Conservation (phyloP, 1,284 basidiomycete species). For the Gomphus sp. region DNA sequence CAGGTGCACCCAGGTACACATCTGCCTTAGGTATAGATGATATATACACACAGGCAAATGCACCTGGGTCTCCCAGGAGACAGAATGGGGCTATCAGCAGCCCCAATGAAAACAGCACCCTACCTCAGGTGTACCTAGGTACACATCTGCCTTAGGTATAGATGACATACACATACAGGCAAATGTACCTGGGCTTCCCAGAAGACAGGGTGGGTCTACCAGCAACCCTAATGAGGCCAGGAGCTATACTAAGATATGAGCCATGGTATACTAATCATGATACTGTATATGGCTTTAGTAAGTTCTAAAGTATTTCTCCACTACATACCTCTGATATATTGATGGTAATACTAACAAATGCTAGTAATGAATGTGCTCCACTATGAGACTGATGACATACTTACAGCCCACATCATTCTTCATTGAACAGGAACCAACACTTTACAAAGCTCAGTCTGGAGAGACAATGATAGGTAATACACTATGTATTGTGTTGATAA, state of each 20-base stretch:
- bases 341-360: constrained; percentile 59
- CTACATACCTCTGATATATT: constrained; percentile 71
- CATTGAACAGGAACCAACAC: constrained; percentile 85
- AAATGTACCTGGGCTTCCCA: too few species aligned
- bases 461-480: background rate
- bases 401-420: constrained; percentile 76
- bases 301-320: background rate
- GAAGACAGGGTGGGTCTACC: too few species aligned
- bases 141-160: too few species aligned
- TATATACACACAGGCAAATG: too few species aligned
- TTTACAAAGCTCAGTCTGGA: constrained; percentile 81
- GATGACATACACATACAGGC: too few species aligned
- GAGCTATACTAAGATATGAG: constrained; percentile 86
- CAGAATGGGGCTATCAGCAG: too few species aligned
- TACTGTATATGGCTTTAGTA: constrained; percentile 33
- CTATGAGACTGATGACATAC: constrained; percentile 17
- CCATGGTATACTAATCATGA: constrained; percentile 86
- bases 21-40: too few species aligned
- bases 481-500: background rate
- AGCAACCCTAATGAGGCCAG: constrained; percentile 94
- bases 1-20: too few species aligned
- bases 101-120: too few species aligned
- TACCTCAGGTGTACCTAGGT: too few species aligned
- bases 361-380: background rate
- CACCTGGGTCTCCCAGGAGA: too few species aligned